Conservation (phyloP, 1,139 yeast genomes). For the Pichia sp. region DNA sequence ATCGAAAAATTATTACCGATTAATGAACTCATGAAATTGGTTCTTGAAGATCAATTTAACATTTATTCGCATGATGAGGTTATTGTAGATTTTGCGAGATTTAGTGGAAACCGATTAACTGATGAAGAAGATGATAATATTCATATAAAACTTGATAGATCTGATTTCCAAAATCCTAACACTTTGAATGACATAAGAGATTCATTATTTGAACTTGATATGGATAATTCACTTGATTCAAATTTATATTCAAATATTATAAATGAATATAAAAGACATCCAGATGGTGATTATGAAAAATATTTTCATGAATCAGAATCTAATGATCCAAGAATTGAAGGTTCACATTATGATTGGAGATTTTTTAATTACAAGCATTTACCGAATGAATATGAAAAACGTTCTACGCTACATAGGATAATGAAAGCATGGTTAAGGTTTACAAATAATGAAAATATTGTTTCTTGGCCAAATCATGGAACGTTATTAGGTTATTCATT, state of each 20-base stretch:
- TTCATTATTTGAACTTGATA: not conserved
- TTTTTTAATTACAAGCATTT: constrained; percentile 34
- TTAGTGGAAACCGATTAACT: not conserved
- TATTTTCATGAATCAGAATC: constrained; percentile 34
- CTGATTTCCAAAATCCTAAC: constrained; percentile 3
- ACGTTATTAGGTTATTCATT: constrained; percentile 53
- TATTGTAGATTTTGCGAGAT: constrained; percentile 6
- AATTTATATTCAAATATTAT: constrained; percentile 13
- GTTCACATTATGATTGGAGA: constrained; percentile 36
- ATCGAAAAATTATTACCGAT: not conserved
- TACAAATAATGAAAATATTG: constrained; percentile 32
- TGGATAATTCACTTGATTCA: constrained; percentile 14
- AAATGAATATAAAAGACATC: constrained; percentile 1
- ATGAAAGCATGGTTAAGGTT: constrained; percentile 48
- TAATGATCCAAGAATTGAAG: constrained; percentile 14
- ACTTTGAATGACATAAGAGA: not conserved
- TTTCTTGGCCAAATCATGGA: constrained; percentile 59
- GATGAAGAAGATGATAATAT: not conserved
- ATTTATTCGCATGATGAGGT: not conserved
- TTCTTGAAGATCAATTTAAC: not conserved
- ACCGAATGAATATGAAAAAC: constrained; percentile 33
- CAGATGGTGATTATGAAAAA: constrained; percentile 18
- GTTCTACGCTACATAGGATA: constrained; percentile 37
- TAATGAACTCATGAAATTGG: not conserved
- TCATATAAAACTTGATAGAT: not conserved